Evolutionary conservation across 345 rosid genomes (phyloP).

Genomic region (Leavenworthia alabamica): DNA sequence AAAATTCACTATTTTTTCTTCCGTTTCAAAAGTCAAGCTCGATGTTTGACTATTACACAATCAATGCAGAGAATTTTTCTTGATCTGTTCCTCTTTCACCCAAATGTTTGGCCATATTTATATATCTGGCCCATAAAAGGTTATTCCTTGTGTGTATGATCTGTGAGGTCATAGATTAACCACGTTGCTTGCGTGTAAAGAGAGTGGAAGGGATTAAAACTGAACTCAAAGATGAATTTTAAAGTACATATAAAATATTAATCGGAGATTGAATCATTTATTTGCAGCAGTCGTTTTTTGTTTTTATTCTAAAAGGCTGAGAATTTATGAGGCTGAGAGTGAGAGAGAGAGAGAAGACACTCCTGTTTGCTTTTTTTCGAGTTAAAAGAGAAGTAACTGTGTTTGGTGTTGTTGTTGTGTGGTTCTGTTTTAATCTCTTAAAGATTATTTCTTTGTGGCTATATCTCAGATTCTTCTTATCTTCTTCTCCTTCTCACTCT

Average conservation of each 20-base stretch:
- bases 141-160: not conserved
- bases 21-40: not conserved
- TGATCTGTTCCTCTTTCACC: not conserved
- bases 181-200: conserved; percentile 38
- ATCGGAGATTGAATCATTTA: conserved; percentile 25
- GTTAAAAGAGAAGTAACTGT: conserved; percentile 15
- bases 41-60: not conserved
- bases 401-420: conserved; percentile 37
- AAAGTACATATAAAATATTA: not conserved
- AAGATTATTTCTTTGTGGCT: conserved; percentile 45
- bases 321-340: conserved; percentile 52
- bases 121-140: not conserved
- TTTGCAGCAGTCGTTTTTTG: conserved; percentile 24
- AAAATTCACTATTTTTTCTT: not conserved
- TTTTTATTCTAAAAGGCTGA: conserved; percentile 23
- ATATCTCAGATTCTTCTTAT: conserved; percentile 32
- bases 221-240: not conserved
- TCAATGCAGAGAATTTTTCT: not conserved
- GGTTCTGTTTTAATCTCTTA: conserved; percentile 51
- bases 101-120: conserved; percentile 16
- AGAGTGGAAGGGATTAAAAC: conserved; percentile 1
- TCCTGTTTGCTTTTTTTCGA: conserved; percentile 22
- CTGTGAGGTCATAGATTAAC: conserved; percentile 22
- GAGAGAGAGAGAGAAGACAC: conserved; percentile 17
- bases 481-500: conserved; percentile 23